These are phyloP conservation scores for Agaricus sinodeliciosus DNA, from an alignment of 768 basidiomycete genomes.

Conservation along the genomic window DNA sequence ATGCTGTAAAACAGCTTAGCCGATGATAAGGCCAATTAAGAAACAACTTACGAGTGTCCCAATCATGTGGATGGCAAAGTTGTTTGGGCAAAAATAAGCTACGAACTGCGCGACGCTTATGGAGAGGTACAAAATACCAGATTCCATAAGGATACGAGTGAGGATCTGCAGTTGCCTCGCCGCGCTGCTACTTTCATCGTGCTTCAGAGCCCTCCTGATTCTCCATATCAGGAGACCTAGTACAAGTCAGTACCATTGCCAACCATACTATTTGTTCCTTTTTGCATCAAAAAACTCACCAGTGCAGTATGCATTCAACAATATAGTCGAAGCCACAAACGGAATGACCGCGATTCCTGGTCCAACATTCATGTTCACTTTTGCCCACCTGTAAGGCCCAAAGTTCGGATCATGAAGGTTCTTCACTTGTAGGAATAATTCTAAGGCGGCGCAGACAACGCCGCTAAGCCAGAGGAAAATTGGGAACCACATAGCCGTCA, in stretches of 20 bases:
- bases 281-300: background rate
- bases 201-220: background rate
- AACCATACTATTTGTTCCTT: too few relatives aligned
- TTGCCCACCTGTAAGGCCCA: background rate
- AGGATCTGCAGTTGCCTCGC: conserved; percentile 1
- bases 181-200: background rate
- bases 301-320: conserved; percentile 10
- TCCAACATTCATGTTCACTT: conserved; percentile 6
- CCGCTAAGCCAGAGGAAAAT: conserved; percentile 10
- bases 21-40: background rate
- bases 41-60: background rate
- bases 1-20: background rate
- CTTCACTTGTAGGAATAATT: conserved; percentile 4
- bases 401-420: conserved; percentile 3
- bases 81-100: background rate
- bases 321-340: conserved; percentile 10
- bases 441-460: background rate
- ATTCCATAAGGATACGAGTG: conserved; percentile 5
- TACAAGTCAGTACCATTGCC: too few relatives aligned
- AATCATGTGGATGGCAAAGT: background rate
- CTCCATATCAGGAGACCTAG: background rate
- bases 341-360: conserved; percentile 8
- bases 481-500: conserved; percentile 1
- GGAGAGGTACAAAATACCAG: conserved; percentile 1
- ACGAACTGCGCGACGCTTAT: conserved; percentile 3